Percentiles rank a stretch among this genome's conserved stretches.
These are phyloP conservation scores for Phaffomyces thermotolerans DNA, from an alignment of 805 yeast species.

Conservation along the genomic window DNA sequence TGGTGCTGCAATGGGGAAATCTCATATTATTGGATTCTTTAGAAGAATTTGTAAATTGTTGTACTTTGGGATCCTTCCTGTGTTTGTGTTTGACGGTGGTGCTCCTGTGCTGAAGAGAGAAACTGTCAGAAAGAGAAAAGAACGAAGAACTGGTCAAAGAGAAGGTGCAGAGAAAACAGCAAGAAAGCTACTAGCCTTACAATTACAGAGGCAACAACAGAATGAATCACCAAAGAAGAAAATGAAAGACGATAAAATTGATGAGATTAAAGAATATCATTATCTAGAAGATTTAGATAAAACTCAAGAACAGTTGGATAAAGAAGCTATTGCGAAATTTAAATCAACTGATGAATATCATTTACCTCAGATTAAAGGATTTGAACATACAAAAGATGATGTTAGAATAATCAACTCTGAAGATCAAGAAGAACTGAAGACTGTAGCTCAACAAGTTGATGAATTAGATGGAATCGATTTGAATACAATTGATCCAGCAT, in stretches of 20 bases:
- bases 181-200: conserved; percentile 68
- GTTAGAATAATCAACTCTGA: conserved; percentile 66
- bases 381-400: conserved; percentile 50
- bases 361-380: conserved; percentile 60
- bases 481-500: conserved; percentile 74
- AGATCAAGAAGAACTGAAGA: conserved; percentile 67
- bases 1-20: conserved; percentile 67
- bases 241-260: conserved; percentile 10
- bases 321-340: conserved; percentile 24
- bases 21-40: conserved; percentile 94
- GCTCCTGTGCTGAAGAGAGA: conserved; percentile 78
- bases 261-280: conserved; percentile 23
- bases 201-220: conserved; percentile 44
- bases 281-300: conserved; percentile 30
- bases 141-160: conserved; percentile 64
- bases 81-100: conserved; percentile 94
- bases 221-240: conserved; percentile 1
- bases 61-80: conserved; percentile 80
- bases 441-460: conserved; percentile 48
- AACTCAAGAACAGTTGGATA: conserved; percentile 5
- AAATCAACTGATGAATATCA: conserved; percentile 75
- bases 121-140: conserved; percentile 68
- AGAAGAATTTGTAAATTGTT: conserved; percentile 85
- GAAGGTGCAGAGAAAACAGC: conserved; percentile 73
- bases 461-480: conserved; percentile 65